Evolutionary conservation across 2,329 filamentous ascomycete genomes (phyloP), one percentile per base, ranked within the genome.

Genomic region (Ampelomyces quisqualis): DNA sequence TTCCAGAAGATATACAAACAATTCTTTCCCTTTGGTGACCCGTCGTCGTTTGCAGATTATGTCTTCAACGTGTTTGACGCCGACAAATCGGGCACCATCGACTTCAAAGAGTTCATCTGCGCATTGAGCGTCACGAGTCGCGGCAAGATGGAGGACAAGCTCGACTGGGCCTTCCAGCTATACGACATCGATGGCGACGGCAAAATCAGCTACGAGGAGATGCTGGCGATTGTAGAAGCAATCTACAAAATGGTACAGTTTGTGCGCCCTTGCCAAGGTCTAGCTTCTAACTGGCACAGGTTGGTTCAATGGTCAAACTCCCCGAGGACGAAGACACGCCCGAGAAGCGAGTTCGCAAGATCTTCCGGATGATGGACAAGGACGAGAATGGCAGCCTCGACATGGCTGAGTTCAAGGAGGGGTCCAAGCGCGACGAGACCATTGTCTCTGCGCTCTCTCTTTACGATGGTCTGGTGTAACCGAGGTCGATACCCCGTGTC

Each of bases 301-400:
- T 96, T 62, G 93, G 93, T 54, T 95, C 90, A 37, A 98, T 98
- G 93, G 93, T 98, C 61, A 97, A 97, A 73, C 79, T 98, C 30
- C 93, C 93, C 37, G 90, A 96, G 71, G 93, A 98, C 73, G 93
- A 98, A 76, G 91, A 98, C 73, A 98, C 93, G 42, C 93, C 93
- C 13, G 91, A 97, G 78, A 98, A 98, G 77, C 86, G 93, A 52
- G 93, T 98, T 50, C 84, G 79, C 72, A 98, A 98, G 78, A 97
- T 98, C 70, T 98, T 98, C 78, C 80, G 86, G 63, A 97, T 97
- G 93, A 98, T 98, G 93, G 93, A 98, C 77, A 98, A 98, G 79
- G 93, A 98, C 69, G 91, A 97, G 75, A 97, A 97, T 67, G 93
- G 91, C 58, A 94, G 88, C 65, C 75, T 98, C 60, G 91, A 97